Evolutionary conservation across 345 rosid genomes (phyloP).

Genomic region (Limnanthes douglasii): DNA sequence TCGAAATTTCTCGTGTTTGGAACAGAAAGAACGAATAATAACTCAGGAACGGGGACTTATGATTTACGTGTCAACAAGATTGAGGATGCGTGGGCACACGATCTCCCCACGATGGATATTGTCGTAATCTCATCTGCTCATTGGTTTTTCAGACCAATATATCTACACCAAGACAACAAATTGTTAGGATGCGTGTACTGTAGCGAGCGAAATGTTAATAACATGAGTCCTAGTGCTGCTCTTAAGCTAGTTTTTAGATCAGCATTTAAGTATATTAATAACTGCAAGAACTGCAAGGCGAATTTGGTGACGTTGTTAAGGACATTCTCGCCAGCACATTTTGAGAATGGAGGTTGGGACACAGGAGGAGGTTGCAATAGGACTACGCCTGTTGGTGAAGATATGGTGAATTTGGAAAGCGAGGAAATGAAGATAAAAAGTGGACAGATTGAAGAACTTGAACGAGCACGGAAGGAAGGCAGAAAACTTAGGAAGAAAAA

Average conservation of each 20-base stretch:
- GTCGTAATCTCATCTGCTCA: slow-evolving; percentile 51
- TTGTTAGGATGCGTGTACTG: slow-evolving; percentile 53
- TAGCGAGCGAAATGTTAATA: slow-evolving; percentile 26
- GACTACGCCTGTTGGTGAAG: slow-evolving; percentile 27
- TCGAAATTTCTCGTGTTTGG: slow-evolving; percentile 43
- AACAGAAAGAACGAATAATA: slow-evolving; percentile 31
- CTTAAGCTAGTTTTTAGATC: slow-evolving; percentile 33
- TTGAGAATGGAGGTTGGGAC: slow-evolving; percentile 74
- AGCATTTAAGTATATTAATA: slow-evolving; percentile 24
- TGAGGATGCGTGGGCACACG: slow-evolving; percentile 31
- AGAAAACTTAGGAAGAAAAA: slow-evolving; percentile 16
- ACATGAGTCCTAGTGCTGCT: slow-evolving; percentile 25
- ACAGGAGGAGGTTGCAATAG: slow-evolving; percentile 55
- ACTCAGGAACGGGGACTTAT: slow-evolving; percentile 26
- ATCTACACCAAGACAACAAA: slow-evolving; percentile 22
- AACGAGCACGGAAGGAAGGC: slow-evolving; percentile 9
- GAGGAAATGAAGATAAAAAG: slow-evolving; percentile 36
- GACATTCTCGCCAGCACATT: slow-evolving; percentile 83
- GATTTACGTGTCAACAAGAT: slow-evolving; percentile 30
- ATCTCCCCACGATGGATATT: slow-evolving; percentile 26
- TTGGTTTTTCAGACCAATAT: slow-evolving; percentile 66
- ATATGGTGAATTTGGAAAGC: slow-evolving; percentile 8
- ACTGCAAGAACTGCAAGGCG: slow-evolving; percentile 18
- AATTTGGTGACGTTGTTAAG: slow-evolving; percentile 28
- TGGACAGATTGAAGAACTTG: slow-evolving; percentile 36